Base-by-base conservation (phyloP, 768 basidiomycete species). In the Hericium erinaceus region DNA sequence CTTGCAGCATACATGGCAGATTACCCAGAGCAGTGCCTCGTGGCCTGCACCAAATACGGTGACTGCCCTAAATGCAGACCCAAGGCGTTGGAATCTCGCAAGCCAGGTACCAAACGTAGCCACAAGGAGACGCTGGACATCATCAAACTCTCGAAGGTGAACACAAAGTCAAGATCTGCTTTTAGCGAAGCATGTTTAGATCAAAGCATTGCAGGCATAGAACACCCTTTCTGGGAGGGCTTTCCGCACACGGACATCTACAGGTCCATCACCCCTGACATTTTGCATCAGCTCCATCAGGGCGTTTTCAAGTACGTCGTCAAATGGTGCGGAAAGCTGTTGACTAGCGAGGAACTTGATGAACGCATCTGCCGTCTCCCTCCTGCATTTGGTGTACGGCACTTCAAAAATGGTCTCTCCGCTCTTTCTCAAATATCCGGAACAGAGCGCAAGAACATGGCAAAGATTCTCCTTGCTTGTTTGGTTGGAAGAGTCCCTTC, bases 1-100 rank as follows among this genome's bases (percentile, higher is more conserved):
- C 40, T 67, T 2, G 64, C 64, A 16, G 52, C 54, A 4, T 64
- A 61, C 38, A 52, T 60, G 13, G 61, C 56, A 1, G 65, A 67
- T 49, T 58, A 65, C 41, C 65, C 66, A 9, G 66, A 66, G 52
- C 65, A 67, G 39, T 63, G 60, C 38, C 57, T 65, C 2, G 61
- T 65, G 6, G 28, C 60, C 4, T 39, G 22, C 15, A 10, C 33
- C 38, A 54, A 22, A 20, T 20, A 12, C 10, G 24, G 10, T 11
- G 37, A 18, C 24, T 58, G 61, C 39, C 58, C 54, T 9, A 60
- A 48, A 15, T 58, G 48, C 48, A 6, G 57, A 15, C n/a, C 49
- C 12, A 48, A 16, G 8, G 26, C 5, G 2, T 18, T 18, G n/a
- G 22, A 10, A 26, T 15, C 4, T 4, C 4, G 26, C 22, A 18